Evolutionary conservation across 371 early-diverging fungal genomes (phyloP).

Genomic region (Lichtheimia hyalospora): DNA sequence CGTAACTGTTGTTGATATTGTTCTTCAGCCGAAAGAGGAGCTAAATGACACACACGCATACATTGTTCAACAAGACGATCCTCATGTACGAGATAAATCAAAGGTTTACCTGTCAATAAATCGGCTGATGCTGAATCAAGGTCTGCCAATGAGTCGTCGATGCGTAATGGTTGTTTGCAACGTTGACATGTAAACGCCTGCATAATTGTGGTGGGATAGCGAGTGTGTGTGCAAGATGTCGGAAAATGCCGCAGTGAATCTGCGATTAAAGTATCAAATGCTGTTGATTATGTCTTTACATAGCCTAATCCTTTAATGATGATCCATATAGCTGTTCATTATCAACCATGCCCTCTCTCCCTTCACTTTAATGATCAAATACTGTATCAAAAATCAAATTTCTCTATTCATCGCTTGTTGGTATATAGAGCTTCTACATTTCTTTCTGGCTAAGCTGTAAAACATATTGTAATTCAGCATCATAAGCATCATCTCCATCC

Average conservation of each 20-base stretch:
- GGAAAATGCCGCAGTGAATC: no score
- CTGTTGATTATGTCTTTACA: no score
- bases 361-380: no score
- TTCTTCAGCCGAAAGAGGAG: slow-evolving; percentile 20
- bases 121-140: slow-evolving; percentile 54
- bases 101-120: slow-evolving; percentile 27
- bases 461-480: slow-evolving; percentile 44
- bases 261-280: no score
- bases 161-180: slow-evolving; percentile 57
- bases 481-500: slow-evolving; percentile 27
- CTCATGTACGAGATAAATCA: neutral
- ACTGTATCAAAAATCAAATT: no score
- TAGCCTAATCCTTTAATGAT: no score
- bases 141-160: slow-evolving; percentile 62
- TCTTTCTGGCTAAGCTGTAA: slow-evolving; percentile 41
- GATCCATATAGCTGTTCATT: no score
- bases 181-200: slow-evolving; percentile 44
- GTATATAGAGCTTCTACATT: slow-evolving; percentile 22
- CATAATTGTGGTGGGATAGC: neutral
- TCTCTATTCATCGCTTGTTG: slow-evolving; percentile 3
- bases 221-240: no score
- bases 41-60: neutral
- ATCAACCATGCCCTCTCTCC: no score
- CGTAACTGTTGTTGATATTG: slow-evolving; percentile 11
- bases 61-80: neutral